These are phyloP conservation scores for Aspergillus novofumigatus DNA, from an alignment of 2,329 filamentous ascomycete genomes.

Conservation along the genomic window DNA sequence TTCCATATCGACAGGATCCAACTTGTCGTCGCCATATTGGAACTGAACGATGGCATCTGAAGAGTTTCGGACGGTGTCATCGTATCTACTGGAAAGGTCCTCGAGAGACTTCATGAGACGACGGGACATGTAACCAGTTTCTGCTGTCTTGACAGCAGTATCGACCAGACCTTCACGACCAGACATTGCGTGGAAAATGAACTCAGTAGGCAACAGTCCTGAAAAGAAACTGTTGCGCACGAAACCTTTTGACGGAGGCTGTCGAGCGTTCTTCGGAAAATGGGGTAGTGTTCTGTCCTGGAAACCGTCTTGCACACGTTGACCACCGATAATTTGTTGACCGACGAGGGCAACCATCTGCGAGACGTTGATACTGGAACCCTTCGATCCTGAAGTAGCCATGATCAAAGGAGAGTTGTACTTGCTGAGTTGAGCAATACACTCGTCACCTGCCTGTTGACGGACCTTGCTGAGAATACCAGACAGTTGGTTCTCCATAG, in stretches of 20 bases:
- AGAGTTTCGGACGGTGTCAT: slow-evolving; percentile 90
- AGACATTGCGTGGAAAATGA: slow-evolving; percentile 97
- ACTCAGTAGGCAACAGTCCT: slow-evolving; percentile 83
- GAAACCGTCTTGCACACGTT: slow-evolving; percentile 92
- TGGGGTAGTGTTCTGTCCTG: slow-evolving; percentile 92
- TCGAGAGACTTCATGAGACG: slow-evolving; percentile 97
- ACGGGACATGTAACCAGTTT: slow-evolving; percentile 98
- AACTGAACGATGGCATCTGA: slow-evolving; percentile 89
- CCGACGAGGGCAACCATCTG: slow-evolving; percentile 98
- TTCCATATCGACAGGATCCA: slow-evolving; percentile 98
- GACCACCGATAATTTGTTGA: slow-evolving; percentile 93
- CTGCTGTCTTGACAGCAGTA: slow-evolving; percentile 97
- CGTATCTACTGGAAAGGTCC: slow-evolving; percentile 88
- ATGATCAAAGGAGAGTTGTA: slow-evolving; percentile 94
- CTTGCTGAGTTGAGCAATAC: slow-evolving; percentile 81
- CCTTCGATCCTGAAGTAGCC: slow-evolving; percentile 96
- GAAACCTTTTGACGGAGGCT: slow-evolving; percentile 94
- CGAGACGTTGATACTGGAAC: slow-evolving; percentile 95
- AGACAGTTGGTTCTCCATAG: slow-evolving; percentile 83
- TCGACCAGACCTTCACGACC: slow-evolving; percentile 97
- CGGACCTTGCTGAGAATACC: slow-evolving; percentile 89
- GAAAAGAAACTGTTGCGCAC: slow-evolving; percentile 97
- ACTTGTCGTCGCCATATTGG: slow-evolving; percentile 91
- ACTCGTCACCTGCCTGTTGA: slow-evolving; percentile 84
- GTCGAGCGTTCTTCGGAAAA: slow-evolving; percentile 86